phyloP scores from a whole-genome alignment of 306 rosid species.

The Quercus engelmannii region DNA sequence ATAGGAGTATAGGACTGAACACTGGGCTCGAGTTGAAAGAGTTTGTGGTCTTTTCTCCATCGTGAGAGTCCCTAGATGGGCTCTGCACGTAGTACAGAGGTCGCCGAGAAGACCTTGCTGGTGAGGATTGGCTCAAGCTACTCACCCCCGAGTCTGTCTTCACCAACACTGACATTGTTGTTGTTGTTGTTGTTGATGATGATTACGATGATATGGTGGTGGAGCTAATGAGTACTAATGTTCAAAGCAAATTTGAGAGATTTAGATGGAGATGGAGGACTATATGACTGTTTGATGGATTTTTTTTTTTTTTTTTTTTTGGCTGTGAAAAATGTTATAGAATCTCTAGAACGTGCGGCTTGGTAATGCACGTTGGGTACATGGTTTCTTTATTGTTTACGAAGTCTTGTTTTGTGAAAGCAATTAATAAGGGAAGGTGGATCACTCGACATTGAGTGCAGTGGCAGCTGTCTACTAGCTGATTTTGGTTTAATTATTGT shows the following conservation, averaged over 20 bases:
- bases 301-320: no score
- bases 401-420: constrained; percentile 27
- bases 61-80: constrained; percentile 82
- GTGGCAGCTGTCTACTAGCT: background rate
- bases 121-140: constrained; percentile 76
- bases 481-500: background rate
- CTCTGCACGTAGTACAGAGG: constrained; percentile 77
- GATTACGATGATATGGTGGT: background rate
- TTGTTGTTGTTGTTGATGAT: background rate
- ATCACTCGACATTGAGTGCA: background rate
- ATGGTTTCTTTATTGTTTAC: constrained; percentile 34
- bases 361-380: constrained; percentile 26
- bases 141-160: constrained; percentile 94
- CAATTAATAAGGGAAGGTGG: constrained; percentile 39
- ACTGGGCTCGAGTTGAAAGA: constrained; percentile 79
- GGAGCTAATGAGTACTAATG: background rate
- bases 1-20: constrained; percentile 45
- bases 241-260: background rate
- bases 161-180: constrained; percentile 34
- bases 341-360: constrained; percentile 39
- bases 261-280: background rate
- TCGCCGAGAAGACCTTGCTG: constrained; percentile 60
- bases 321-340: background rate
- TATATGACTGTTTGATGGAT: background rate
- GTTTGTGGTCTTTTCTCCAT: constrained; percentile 84